Base-by-base conservation (phyloP, 116 monocot genomes). In the Zostera marina region DNA sequence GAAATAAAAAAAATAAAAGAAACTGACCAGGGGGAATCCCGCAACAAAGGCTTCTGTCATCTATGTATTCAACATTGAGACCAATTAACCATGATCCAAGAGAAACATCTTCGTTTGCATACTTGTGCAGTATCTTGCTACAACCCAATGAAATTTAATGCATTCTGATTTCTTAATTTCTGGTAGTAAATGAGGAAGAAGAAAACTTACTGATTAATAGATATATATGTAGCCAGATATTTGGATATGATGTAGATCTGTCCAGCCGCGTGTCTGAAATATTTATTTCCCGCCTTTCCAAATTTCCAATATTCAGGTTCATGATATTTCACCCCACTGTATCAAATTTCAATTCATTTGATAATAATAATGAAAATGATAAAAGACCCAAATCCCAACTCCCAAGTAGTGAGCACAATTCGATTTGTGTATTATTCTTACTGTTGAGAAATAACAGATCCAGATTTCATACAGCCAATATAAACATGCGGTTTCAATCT, bases 271-370 rank as follows among this genome's bases (percentile, higher is more conserved):
- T 92, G 91, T 7, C 91, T 82, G 67, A 92, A 92, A 48, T 92
- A 92, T 47, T 77, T 92, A 66, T 92, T 92, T 9, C 91, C 91
- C 23, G 74, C 85, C 70, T 85, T 82, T n/a, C 91, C 91, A 66
- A 91, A 91, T 62, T 91, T 91, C 91, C 85, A 92, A 51, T 80
- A 80, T 66, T 92, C 91, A 42, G 85, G 86, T 58, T 92, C 91
- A 53, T 86, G 85, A 59, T 92, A 92, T 52, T 85, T 92, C 15
- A 72, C 90, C 74, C 65, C 81, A 84, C 21, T 53, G 24, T 53
- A 3, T 53, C 9, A 23, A 11, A 22, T 21, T 22, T 53, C 44
- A 45, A 45, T 11, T 11, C 2, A 3, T 45, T 11, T 10, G 2
- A 45, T 45, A 45, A 45, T 0, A 45, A 45, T 0, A 5, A 11